Evolutionary conservation across 1,139 yeast species (phyloP), one percentile per base, ranked within the genome.

Genomic region (Yamadazyma atlantica): DNA sequence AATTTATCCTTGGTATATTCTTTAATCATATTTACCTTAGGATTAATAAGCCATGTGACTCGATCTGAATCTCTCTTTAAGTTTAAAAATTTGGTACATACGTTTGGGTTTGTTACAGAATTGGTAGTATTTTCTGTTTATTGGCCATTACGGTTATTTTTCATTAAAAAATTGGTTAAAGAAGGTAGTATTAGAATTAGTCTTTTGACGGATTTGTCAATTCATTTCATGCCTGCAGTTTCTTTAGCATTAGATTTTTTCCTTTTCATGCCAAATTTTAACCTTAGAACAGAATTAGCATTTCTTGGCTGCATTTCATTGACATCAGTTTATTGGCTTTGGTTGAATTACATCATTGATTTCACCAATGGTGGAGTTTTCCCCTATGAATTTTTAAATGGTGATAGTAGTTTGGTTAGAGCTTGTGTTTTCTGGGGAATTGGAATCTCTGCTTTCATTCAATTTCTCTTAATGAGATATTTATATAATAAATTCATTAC

Each of bases 381-480:
- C 50, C 92, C 92, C 0, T 83, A 83, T 52, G 83, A 81, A 10
- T 83, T 83, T 51, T 60, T 83, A 54, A 75, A 80, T 50, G 82
- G 75, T 9, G 70, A 64, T 5, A 64, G 62, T 7, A 72, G 66
- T 23, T 58, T 60, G 4, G 55, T 59, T 22, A 64, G 85, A 40
- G 56, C 66, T 2, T 41, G 67, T 14, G 74, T 82, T n/a, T 82
- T 82, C 53, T 60, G 54, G 1, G 50, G 62, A 7, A 75, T 82
- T 12, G 76, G 78, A 0, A 40, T 67, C 4, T 49, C 73, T 13
- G 82, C 78, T 0, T 76, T 64, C 41, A 33, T 49, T 4, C 66
- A 60, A 44, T 66, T 64, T 44, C 46, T 66, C 37, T 43, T 62
- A 18, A 51, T 64, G 54, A 51, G 55, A 36, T 50, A 44, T 15